Evolutionary conservation across 106 monocot species (phyloP).

Genomic region (Dendrobium nobile): DNA sequence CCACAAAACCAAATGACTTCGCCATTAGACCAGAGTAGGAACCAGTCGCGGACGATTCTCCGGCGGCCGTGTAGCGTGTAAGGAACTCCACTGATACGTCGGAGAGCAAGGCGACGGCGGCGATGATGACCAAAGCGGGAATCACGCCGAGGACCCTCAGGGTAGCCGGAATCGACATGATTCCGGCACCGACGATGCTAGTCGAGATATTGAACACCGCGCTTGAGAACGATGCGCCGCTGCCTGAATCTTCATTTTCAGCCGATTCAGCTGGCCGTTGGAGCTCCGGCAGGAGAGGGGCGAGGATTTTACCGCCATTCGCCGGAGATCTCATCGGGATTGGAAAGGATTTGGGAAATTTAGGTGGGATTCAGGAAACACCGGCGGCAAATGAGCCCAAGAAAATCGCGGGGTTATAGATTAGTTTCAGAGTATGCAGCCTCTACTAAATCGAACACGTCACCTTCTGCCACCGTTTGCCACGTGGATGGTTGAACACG

Average conservation of each 20-base stretch:
- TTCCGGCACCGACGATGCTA: slow-evolving; percentile 84
- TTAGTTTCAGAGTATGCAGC: too few species aligned
- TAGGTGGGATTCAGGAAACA: background rate
- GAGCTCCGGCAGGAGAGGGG: background rate
- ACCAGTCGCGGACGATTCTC: background rate
- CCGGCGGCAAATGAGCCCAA: background rate
- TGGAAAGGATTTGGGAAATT: background rate
- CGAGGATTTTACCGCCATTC: background rate
- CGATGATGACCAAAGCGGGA: slow-evolving; percentile 58
- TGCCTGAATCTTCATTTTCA: background rate
- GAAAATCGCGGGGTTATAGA: too few species aligned
- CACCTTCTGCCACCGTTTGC: too few species aligned
- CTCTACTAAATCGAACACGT: too few species aligned
- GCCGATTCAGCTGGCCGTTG: background rate
- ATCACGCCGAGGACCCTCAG: slow-evolving; percentile 59
- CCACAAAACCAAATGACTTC: slow-evolving; percentile 27
- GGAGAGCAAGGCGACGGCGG: slow-evolving; percentile 44
- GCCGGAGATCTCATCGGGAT: background rate
- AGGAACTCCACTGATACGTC: slow-evolving; percentile 72
- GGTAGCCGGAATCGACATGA: slow-evolving; percentile 93
- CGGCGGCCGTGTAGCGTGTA: slow-evolving; percentile 39
- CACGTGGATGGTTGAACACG: too few species aligned
- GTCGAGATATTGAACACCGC: slow-evolving; percentile 94
- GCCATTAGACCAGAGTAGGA: slow-evolving; percentile 39
- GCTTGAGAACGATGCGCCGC: slow-evolving; percentile 49